Evolutionary conservation across 805 yeast species (phyloP).

Genomic region (Trichomonascus vanleenenianus): DNA sequence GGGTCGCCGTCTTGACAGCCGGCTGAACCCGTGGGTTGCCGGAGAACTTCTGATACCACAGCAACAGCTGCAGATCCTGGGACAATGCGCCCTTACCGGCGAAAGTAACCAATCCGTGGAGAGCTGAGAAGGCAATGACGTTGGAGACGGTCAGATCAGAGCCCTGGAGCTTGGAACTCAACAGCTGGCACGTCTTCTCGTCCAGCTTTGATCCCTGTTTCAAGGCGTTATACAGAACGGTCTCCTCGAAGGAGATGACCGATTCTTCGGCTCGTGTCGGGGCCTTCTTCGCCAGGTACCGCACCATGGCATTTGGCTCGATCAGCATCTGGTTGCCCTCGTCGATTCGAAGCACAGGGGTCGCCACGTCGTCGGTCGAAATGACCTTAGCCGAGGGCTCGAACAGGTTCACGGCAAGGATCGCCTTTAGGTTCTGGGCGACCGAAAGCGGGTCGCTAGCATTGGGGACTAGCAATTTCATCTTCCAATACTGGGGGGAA

Average conservation of each 20-base stretch:
- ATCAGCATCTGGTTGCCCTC: neutral
- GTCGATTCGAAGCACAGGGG: conserved; percentile 12
- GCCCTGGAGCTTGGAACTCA: conserved; percentile 21
- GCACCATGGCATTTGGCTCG: conserved; percentile 48
- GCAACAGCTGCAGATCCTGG: conserved; percentile 21
- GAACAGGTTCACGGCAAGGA: conserved; percentile 35
- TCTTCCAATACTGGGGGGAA: neutral
- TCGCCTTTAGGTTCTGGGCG: conserved; percentile 36
- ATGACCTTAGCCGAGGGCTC: conserved; percentile 24
- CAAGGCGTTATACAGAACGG: conserved; percentile 28
- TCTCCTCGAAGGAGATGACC: conserved; percentile 34
- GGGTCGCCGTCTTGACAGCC: conserved; percentile 14
- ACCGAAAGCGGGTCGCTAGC: conserved; percentile 23
- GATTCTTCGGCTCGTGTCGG: conserved; percentile 16
- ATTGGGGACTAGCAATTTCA: conserved; percentile 8
- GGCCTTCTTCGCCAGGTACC: conserved; percentile 30
- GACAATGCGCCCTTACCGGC: conserved; percentile 27
- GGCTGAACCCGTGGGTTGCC: conserved; percentile 22
- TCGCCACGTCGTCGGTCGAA: conserved; percentile 18
- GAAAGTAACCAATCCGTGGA: conserved; percentile 32
- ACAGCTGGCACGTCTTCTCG: conserved; percentile 14
- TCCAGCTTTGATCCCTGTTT: conserved; percentile 25
- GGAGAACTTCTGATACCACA: conserved; percentile 29
- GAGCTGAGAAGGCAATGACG: conserved; percentile 38
- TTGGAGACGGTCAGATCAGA: conserved; percentile 31